Conservation (phyloP, 176 grass and related monocot genomes). For the Zoysia japonica region DNA sequence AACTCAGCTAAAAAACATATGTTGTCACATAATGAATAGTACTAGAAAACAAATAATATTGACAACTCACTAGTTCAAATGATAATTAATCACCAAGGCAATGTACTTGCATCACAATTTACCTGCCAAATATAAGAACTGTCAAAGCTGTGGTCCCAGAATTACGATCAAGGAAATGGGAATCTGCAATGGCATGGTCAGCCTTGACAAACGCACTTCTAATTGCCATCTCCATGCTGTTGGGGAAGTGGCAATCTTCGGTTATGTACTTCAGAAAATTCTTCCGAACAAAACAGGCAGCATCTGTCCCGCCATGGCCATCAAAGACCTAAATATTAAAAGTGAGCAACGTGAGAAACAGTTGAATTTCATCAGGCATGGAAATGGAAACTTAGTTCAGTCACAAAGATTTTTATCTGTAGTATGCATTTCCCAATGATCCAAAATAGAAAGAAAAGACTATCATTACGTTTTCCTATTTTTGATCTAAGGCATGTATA, state of each 20-base stretch:
- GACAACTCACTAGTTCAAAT: neutral
- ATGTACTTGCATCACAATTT: conserved; percentile 9
- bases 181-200: conserved; percentile 85
- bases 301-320: conserved; percentile 86
- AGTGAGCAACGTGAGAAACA: conserved; percentile 1
- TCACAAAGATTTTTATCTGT: neutral
- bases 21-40: too few relatives aligned
- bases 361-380: neutral
- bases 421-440: neutral
- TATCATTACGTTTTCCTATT: neutral
- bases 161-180: conserved; percentile 68
- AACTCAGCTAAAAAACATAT: conserved; percentile 11
- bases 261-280: conserved; percentile 88
- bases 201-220: conserved; percentile 73
- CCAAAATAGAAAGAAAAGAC: neutral
- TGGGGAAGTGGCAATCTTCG: conserved; percentile 77
- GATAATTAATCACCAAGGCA: conserved; percentile 2
- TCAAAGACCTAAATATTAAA: conserved; percentile 77
- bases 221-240: conserved; percentile 62
- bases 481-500: neutral
- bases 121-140: conserved; percentile 77
- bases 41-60: neutral
- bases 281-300: conserved; percentile 73
- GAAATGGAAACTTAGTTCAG: neutral
- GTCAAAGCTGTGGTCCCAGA: conserved; percentile 91